A percentile compares a stretch with the other conserved stretches of the same genome.
These are phyloP conservation scores for Trichaptum fuscoviolaceum DNA, from an alignment of 768 basidiomycete genomes.

Conservation along the genomic window DNA sequence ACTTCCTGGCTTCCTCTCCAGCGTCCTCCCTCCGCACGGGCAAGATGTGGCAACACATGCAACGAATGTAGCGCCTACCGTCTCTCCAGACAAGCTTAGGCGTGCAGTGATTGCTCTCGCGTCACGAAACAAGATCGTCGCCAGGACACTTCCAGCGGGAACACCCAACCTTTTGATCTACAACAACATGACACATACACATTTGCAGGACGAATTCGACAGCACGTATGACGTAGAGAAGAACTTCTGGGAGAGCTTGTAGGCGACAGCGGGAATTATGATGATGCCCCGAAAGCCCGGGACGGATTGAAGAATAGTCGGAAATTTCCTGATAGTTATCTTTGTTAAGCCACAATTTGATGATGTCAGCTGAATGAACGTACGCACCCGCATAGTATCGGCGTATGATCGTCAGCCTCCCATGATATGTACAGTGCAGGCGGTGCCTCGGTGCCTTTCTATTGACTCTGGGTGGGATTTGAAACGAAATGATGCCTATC, in stretches of 20 bases:
- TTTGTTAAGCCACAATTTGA: no score
- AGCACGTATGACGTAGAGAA: neutral
- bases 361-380: no score
- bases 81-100: slow-evolving; percentile 76
- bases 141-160: slow-evolving; percentile 39
- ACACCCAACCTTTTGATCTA: slow-evolving; percentile 73
- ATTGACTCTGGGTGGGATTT: no score
- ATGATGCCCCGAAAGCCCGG: neutral
- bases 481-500: no score
- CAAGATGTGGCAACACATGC: slow-evolving; percentile 34
- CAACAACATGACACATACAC: slow-evolving; percentile 60
- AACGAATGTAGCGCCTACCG: slow-evolving; percentile 23
- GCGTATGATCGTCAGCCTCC: no score
- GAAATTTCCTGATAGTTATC: neutral
- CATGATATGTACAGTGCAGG: no score
- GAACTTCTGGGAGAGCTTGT: neutral
- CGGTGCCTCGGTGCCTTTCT: no score
- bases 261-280: neutral
- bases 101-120: slow-evolving; percentile 60
- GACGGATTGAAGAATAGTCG: neutral
- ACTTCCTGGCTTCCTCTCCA: slow-evolving; percentile 53
- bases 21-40: slow-evolving; percentile 48
- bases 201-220: neutral
- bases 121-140: slow-evolving; percentile 40
- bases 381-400: no score